Percentiles rank a stretch among this genome's conserved stretches.
Evolutionary conservation across 352 stramenopile species (phyloP).

Genomic region (Plasmopara halstedii): DNA sequence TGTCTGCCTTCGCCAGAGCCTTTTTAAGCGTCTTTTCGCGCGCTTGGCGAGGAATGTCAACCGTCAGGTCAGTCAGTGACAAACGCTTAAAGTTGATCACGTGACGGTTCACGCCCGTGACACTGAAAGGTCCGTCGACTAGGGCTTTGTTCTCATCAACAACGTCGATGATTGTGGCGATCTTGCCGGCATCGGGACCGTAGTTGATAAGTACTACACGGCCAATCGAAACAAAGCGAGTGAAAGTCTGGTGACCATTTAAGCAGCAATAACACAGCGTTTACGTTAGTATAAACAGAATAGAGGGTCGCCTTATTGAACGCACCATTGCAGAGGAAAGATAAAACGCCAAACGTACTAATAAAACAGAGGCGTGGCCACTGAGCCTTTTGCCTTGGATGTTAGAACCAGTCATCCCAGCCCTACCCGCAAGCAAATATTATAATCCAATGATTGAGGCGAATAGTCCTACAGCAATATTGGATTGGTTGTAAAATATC

Average conservation of each 20-base stretch:
- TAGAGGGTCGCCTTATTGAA: slow-evolving; percentile 1
- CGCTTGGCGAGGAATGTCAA: slow-evolving; percentile 93
- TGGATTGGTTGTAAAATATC: too few relatives aligned
- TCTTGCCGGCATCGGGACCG: slow-evolving; percentile 95
- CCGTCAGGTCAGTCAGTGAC: slow-evolving; percentile 95
- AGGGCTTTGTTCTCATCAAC: slow-evolving; percentile 98
- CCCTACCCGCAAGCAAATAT: slow-evolving; percentile 14
- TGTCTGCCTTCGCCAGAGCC: slow-evolving; percentile 77
- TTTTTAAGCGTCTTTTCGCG: slow-evolving; percentile 94
- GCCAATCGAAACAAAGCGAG: slow-evolving; percentile 98
- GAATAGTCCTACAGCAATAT: too few relatives aligned
- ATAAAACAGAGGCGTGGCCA: slow-evolving; percentile 30
- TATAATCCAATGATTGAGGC: slow-evolving; percentile 33
- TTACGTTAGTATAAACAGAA: not conserved
- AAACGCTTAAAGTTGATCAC: slow-evolving; percentile 98
- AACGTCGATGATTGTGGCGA: slow-evolving; percentile 99
- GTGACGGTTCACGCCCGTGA: slow-evolving; percentile 96
- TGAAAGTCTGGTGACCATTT: slow-evolving; percentile 87
- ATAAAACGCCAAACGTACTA: slow-evolving; percentile 86
- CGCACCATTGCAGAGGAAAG: slow-evolving; percentile 76
- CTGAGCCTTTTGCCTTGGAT: slow-evolving; percentile 11
- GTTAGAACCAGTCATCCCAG: slow-evolving; percentile 72
- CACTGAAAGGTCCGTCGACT: slow-evolving; percentile 93
- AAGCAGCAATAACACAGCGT: not conserved
- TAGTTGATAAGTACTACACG: slow-evolving; percentile 99